Percentiles rank a stretch among this genome's conserved stretches.
Conservation (phyloP, 371 early-diverging fungal species). For the Catenaria anguillulae region DNA sequence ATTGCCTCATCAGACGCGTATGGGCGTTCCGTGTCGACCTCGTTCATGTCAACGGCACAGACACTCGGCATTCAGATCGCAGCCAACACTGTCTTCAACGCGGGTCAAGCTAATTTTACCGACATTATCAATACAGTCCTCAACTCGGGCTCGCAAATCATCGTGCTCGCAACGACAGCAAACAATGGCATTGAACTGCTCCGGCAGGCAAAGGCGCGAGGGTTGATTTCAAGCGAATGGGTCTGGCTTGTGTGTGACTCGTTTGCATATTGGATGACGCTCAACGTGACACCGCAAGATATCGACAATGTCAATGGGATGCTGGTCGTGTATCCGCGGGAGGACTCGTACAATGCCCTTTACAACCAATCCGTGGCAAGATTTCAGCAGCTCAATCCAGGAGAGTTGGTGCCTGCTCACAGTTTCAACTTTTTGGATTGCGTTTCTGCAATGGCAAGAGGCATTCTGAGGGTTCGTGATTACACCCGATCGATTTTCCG, state of each 20-base stretch:
- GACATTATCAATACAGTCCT: too few species aligned
- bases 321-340: background rate
- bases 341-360: background rate
- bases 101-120: background rate
- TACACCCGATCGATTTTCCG: too few species aligned
- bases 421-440: background rate
- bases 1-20: too few species aligned
- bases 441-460: background rate
- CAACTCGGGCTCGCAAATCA: too few species aligned
- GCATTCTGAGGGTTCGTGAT: background rate
- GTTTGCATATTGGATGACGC: background rate
- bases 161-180: too few species aligned
- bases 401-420: background rate
- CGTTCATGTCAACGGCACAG: background rate
- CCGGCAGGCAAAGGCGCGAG: background rate
- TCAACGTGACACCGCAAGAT: background rate
- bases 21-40: too few species aligned
- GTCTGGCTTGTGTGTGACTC: background rate
- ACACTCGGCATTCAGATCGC: background rate
- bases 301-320: background rate
- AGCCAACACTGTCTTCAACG: background rate
- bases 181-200: too few species aligned
- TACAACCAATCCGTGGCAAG: background rate
- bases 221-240: background rate
- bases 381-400: background rate